Base-by-base conservation (phyloP, 768 basidiomycete species). In the Russula ochroleuca region DNA sequence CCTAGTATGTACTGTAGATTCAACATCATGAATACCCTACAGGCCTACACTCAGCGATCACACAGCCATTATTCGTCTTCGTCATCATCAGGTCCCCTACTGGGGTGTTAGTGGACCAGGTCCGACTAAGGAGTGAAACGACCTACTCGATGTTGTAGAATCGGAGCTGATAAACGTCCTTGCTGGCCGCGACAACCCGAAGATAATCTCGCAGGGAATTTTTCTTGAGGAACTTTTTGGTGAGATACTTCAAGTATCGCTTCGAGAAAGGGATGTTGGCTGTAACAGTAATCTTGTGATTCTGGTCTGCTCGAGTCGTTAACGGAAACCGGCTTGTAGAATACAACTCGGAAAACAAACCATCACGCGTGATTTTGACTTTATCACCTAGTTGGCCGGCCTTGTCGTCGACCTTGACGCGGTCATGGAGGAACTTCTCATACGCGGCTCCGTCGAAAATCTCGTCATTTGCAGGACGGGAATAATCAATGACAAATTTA, bases 181-280 rank as follows among this genome's bases (percentile, higher is more conserved):
- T 97, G 59, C 86, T 83, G 35, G 93, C 87, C 47, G 97, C 93
- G 69, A 98, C 93, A 69, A 99, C 96, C 61, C 94, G 94, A 75
- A 98, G 93, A 91, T 94, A 98, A 79, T 98, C 95, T 69, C 94
- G 88, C 71, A 97, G 83, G 50, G 82, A 79, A 80, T 95, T 94
- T 85, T 97, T 97, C 85, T 98, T 98, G 78, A 98, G 83, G 84
- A 93, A 95, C 81, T 96, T 96, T 84, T 98, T 98, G 67, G 96
- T 98, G 65, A 98, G 82, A 79, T 98, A 99, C 79, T 98, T 98
- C 75, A 98, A 86, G 78, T 97, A 98, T 62, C 92, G 85, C 80
- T 98, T 98, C 56, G 96, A 98, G 79, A 98, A 89, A 61, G 92
- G 86, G 74, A 96, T 86, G 72, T 79, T 86, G 58, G 94, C 88